These are phyloP conservation scores for Xylaria cubensis DNA, from an alignment of 495 filamentous ascomycete species.

Conservation along the genomic window DNA sequence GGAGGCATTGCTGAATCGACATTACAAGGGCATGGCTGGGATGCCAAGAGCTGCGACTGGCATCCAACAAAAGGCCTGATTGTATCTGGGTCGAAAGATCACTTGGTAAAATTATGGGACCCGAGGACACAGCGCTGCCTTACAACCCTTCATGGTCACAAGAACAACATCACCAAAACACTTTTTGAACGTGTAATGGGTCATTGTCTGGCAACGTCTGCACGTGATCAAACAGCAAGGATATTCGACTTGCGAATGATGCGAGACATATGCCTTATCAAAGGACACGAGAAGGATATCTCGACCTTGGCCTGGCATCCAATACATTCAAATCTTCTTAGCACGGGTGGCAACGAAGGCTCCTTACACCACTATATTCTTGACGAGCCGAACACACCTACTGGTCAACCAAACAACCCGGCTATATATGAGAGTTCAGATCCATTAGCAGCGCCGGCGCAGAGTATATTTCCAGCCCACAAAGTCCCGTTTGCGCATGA, in stretches of 20 bases:
- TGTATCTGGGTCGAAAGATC: constrained; percentile 96
- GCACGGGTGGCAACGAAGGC: constrained; percentile 88
- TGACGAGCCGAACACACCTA: constrained; percentile 85
- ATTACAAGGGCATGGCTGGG: constrained; percentile 91
- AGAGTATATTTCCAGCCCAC: constrained; percentile 89
- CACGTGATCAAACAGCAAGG: constrained; percentile 87
- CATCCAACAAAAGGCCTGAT: constrained; percentile 94
- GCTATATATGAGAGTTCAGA: constrained; percentile 84
- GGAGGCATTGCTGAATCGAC: constrained; percentile 79
- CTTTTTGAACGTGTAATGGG: constrained; percentile 83
- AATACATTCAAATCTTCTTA: constrained; percentile 84
- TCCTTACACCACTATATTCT: constrained; percentile 90
- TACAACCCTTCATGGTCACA: constrained; percentile 95
- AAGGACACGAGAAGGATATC: constrained; percentile 94
- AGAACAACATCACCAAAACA: constrained; percentile 91
- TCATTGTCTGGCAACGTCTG: constrained; percentile 86
- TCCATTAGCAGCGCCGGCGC: constrained; percentile 75
- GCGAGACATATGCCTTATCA: constrained; percentile 91
- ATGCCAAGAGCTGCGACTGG: constrained; percentile 95
- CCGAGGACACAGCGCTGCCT: constrained; percentile 86
- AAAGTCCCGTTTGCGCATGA: constrained; percentile 85
- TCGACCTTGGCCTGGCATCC: constrained; percentile 95
- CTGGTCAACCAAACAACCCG: constrained; percentile 68
- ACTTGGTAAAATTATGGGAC: constrained; percentile 97
- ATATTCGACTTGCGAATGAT: constrained; percentile 97